Conservation (phyloP, 257 asterid species). For the Petunia axillaris region DNA sequence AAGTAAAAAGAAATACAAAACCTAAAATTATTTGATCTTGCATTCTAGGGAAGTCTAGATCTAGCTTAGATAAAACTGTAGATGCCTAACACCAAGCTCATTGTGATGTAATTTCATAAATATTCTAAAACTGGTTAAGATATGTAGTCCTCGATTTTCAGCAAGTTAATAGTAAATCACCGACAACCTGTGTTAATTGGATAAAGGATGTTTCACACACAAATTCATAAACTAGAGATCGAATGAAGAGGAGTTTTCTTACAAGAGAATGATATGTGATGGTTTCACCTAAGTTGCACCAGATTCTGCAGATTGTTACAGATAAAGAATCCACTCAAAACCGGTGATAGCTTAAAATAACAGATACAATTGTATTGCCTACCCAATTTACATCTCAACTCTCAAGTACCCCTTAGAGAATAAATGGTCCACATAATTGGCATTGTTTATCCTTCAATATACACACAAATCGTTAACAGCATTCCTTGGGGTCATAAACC, state of each 20-base stretch:
- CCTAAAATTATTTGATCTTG: too few species aligned
- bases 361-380: background rate
- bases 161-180: background rate
- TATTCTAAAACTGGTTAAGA: background rate
- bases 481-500: too few species aligned
- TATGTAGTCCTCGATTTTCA: background rate
- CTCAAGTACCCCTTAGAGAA: too few species aligned
- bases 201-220: background rate
- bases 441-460: too few species aligned
- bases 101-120: background rate
- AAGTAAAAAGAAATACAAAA: too few species aligned
- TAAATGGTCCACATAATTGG: too few species aligned
- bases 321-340: background rate
- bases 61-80: too few species aligned
- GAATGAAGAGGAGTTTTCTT: too few species aligned
- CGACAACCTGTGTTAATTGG: background rate
- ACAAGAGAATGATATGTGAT: background rate
- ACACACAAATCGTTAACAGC: too few species aligned
- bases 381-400: background rate
- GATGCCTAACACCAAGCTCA: too few species aligned
- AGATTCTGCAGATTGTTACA: background rate
- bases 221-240: background rate
- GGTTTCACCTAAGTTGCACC: background rate
- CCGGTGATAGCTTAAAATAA: background rate
- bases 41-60: too few species aligned